These are phyloP conservation scores for Leishmania gerbilli DNA, from an alignment of 208 protist genomes.

Conservation along the genomic window DNA sequence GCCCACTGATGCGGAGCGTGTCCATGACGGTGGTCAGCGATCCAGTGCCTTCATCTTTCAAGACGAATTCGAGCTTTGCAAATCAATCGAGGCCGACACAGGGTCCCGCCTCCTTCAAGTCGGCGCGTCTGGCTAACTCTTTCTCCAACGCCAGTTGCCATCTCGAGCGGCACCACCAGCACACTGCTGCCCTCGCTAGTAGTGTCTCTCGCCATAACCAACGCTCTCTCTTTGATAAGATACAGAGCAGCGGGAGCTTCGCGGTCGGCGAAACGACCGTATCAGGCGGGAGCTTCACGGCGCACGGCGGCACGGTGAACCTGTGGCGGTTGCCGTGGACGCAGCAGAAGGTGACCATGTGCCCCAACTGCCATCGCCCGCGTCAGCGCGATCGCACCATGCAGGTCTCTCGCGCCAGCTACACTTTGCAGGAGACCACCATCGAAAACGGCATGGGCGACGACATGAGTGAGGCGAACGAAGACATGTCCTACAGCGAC, in stretches of 20 bases:
- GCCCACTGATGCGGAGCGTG: slow-evolving; percentile 10
- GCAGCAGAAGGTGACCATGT: slow-evolving; percentile 52
- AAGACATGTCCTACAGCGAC: slow-evolving; percentile 17
- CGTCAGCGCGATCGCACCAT: slow-evolving; percentile 23
- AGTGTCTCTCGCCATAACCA: slow-evolving; percentile 16
- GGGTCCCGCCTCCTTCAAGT: slow-evolving; percentile 9
- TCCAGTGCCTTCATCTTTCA: slow-evolving; percentile 45
- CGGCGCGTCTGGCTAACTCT: slow-evolving; percentile 1
- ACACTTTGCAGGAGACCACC: slow-evolving; percentile 11
- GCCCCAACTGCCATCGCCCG: slow-evolving; percentile 50
- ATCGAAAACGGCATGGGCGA: slow-evolving; percentile 12
- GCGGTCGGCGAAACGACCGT: slow-evolving; percentile 4
- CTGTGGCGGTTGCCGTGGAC: slow-evolving; percentile 51
- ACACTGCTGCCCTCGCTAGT: slow-evolving; percentile 17
- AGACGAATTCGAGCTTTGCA: slow-evolving; percentile 29
- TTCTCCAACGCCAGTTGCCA: slow-evolving; percentile 8
- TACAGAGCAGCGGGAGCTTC: slow-evolving; percentile 18
- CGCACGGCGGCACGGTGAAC: slow-evolving; percentile 24
- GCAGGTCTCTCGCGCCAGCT: slow-evolving; percentile 24
- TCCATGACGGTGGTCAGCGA: slow-evolving; percentile 39
- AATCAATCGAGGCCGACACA: slow-evolving; percentile 3
- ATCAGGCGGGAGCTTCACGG: slow-evolving; percentile 2
- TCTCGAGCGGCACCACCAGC: slow-evolving; percentile 18
- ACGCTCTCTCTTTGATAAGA: slow-evolving; percentile 25
- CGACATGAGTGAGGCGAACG: slow-evolving; percentile 31